Conservation (phyloP, 1,284 basidiomycete species). For the Trichosporon sp. region DNA sequence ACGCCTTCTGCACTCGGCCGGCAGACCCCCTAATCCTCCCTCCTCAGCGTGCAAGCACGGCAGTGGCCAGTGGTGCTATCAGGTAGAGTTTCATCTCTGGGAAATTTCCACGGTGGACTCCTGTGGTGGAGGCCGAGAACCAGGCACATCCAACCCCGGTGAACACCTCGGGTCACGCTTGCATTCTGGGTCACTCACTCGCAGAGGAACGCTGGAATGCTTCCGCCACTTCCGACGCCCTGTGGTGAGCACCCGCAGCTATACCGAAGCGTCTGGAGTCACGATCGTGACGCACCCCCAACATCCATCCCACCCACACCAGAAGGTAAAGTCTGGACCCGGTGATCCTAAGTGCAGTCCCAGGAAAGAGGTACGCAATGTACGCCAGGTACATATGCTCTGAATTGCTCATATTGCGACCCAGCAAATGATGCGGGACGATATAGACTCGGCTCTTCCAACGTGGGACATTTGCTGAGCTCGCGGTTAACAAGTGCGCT, state of each 20-base stretch:
- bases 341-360: not conserved
- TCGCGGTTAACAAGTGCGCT: no score
- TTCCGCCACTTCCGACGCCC: not conserved
- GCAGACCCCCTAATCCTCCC: no score
- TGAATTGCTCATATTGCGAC: conserved; percentile 1
- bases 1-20: not conserved
- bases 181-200: not conserved
- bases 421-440: not conserved
- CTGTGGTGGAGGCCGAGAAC: not conserved
- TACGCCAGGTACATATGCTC: not conserved
- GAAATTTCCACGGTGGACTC: not conserved
- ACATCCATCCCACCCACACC: no score
- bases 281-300: not conserved
- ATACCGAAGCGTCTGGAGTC: not conserved
- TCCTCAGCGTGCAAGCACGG: no score
- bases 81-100: not conserved
- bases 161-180: not conserved
- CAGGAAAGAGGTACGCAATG: not conserved
- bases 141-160: not conserved
- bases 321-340: not conserved
- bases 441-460: no score
- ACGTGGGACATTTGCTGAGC: no score
- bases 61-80: no score
- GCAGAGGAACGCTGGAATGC: no score
- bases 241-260: not conserved